Conservation (phyloP, 1,284 basidiomycete species). For the Sanguinoderma infundibulare region DNA sequence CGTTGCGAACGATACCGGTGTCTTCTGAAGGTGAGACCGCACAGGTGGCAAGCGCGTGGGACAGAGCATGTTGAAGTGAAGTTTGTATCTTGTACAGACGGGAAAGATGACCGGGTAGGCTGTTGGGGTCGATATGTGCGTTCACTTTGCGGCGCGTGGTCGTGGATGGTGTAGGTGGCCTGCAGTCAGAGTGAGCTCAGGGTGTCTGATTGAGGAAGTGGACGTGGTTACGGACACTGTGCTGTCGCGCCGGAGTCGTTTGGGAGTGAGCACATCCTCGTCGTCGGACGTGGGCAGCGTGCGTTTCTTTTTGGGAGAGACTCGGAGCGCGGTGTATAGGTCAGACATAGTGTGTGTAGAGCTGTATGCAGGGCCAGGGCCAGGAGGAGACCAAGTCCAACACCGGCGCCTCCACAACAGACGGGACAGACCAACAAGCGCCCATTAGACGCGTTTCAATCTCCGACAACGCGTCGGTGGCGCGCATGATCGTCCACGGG, state of each 20-base stretch:
- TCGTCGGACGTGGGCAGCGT: constrained; percentile 51
- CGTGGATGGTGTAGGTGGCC: constrained; percentile 60
- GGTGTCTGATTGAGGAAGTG: neutral
- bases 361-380: constrained; percentile 12
- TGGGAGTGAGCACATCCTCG: constrained; percentile 62
- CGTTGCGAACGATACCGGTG: constrained; percentile 73
- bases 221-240: constrained; percentile 37
- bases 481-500: neutral
- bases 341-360: constrained; percentile 52
- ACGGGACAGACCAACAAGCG: constrained; percentile 21
- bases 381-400: constrained; percentile 13
- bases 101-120: constrained; percentile 61
- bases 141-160: constrained; percentile 33
- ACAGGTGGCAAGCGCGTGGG: constrained; percentile 80
- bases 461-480: constrained; percentile 21
- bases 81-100: constrained; percentile 67
- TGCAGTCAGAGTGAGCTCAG: constrained; percentile 29
- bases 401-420: constrained; percentile 17
- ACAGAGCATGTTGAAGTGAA: constrained; percentile 76
- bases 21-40: constrained; percentile 78
- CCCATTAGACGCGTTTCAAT: constrained; percentile 22
- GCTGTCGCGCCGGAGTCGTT: constrained; percentile 57
- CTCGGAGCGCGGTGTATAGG: constrained; percentile 59
- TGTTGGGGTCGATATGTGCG: constrained; percentile 29
- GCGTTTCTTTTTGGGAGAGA: constrained; percentile 74